Base-by-base conservation (phyloP, 1,284 basidiomycete species). In the Trichosporon sp. region DNA sequence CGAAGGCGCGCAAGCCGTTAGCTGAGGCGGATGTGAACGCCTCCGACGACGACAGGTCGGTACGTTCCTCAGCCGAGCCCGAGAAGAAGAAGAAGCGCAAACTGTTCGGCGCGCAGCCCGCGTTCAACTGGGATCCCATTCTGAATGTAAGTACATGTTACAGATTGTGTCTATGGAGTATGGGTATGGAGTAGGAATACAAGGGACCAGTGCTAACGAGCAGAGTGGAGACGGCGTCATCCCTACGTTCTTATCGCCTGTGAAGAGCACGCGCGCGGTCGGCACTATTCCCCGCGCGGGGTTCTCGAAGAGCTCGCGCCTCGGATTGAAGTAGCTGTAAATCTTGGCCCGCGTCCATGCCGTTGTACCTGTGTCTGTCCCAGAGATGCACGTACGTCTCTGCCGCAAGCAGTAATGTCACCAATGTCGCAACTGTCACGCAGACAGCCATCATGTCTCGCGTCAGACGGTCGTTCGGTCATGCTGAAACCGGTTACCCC, bases 151-250 rank as follows among this genome's bases (percentile, higher is more conserved):
- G 80, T 80, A 4, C 26, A 40, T 10, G 11, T 11, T 37, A 26
- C 21, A 40, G 5, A 31, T 5, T 37, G 31, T 67, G 19, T 37
- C 46, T 32, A 59, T 19, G 16, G 19, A n/a, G 10, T 31, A 31
- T 12, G 32, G 26, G 26, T 26, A 26, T 26, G 26, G 26, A 26
- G 11, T 31, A 31, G 1, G 32, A 46, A 51, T 69, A 37, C 40
- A 51, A 38, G 54, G 21, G 12, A 40, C 40, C 5, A 63, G 65
- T 35, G 65, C 64, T 71, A 32, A 70, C 38, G 2, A 7, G 10
- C 72, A 83, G 82, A 80, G 79, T 69, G 82, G 79, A n/a, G 81
- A 81, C 73, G 80, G 82, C 4, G 78, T 82, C 19, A 83, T 83
- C 61, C 82, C 82, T 0, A 66, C 77, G 0, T 76, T 69, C 56